A percentile compares a stretch with the other conserved stretches of the same genome.
Evolutionary conservation across 2,329 filamentous ascomycete species (phyloP).

Genomic region (Fusarium tupiense): DNA sequence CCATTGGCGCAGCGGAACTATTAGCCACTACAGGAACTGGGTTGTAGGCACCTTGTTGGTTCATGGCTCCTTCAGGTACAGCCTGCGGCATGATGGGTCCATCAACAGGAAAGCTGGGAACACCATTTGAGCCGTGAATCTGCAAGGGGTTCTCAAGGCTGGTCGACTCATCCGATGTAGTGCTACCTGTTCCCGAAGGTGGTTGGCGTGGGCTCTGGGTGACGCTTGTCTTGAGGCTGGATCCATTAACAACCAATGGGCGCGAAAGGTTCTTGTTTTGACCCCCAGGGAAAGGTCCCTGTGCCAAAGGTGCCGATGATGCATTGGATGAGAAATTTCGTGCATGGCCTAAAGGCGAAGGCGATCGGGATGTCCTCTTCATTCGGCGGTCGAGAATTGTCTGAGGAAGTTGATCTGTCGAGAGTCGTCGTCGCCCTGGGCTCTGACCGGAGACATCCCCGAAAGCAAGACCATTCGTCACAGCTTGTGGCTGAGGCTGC

Average conservation of each 20-base stretch:
- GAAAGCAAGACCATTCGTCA: conserved; percentile 56
- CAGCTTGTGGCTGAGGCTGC: conserved; percentile 39
- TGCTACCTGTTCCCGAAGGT: conserved; percentile 22
- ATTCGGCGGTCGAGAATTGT: conserved; percentile 64
- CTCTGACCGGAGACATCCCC: conserved; percentile 57
- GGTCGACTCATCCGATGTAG: conserved; percentile 36
- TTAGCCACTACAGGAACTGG: conserved; percentile 50
- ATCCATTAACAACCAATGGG: conserved; percentile 65
- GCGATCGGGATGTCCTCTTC: conserved; percentile 63
- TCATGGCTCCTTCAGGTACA: conserved; percentile 20
- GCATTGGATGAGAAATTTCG: conserved; percentile 56
- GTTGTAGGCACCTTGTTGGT: conserved; percentile 35
- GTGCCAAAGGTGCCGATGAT: conserved; percentile 51
- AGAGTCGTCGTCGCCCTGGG: conserved; percentile 57
- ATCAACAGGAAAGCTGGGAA: conserved; percentile 25
- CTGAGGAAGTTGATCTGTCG: conserved; percentile 64
- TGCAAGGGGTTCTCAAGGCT: conserved; percentile 45
- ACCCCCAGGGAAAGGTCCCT: conserved; percentile 50
- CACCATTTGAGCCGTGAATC: conserved; percentile 34
- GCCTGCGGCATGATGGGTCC: conserved; percentile 8
- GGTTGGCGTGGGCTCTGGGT: conserved; percentile 38
- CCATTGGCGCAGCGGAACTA: conserved; percentile 43
- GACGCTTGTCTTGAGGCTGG: conserved; percentile 51
- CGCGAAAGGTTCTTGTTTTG: conserved; percentile 51
- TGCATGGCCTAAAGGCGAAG: conserved; percentile 63